Evolutionary conservation across 495 filamentous ascomycete species (phyloP), one percentile per base, ranked within the genome.

Genomic region (Xanthoparmelia taractica): DNA sequence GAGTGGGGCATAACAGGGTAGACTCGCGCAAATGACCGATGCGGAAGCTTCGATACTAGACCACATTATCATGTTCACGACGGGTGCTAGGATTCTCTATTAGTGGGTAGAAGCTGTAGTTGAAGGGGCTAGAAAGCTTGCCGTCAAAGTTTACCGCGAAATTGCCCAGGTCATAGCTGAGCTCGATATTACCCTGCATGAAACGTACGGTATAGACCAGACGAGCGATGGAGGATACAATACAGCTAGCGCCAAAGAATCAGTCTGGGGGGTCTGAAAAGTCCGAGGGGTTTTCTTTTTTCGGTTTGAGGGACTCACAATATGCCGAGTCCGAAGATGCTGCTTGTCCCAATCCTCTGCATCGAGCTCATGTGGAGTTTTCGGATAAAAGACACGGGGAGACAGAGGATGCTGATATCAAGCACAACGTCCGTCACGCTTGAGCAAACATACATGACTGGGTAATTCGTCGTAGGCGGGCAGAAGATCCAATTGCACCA

Each of bases 391-490:
- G 41, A 31, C 13, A 47, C 23, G 8, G 63, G 63, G 7, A 64
- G 10, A 15, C 63, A 59, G 18, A 64, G n/a, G 2, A 64, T 64
- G 8, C 23, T 25, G 0, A 64, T 23, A 34, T 64, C 63, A 31
- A 64, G 43, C 0, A 50, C 27, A 6, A 64, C 54, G 40, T 64
- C 57, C 33, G 56, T 37, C 8, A 60, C 63, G 13, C 56, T 58
- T 2, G 31, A 41, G 36, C 54, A 57, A 40, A 64, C 56, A 43
- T 64, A 64, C 47, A 64, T 52, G n/a, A 60, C 56, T 34, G 63
- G 63, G 27, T 58, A 64, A n/a, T 64, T 64, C 15, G 56, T 50
- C 1, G 57, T 60, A 6, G 63, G 37, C 7, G 34, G 2, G 25
- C 56, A 54, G 13, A 18, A 1, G 15, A 41, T 58, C 63, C 63